Evolutionary conservation across 257 asterid genomes (phyloP).

Genomic region (Salvia miltiorrhiza): DNA sequence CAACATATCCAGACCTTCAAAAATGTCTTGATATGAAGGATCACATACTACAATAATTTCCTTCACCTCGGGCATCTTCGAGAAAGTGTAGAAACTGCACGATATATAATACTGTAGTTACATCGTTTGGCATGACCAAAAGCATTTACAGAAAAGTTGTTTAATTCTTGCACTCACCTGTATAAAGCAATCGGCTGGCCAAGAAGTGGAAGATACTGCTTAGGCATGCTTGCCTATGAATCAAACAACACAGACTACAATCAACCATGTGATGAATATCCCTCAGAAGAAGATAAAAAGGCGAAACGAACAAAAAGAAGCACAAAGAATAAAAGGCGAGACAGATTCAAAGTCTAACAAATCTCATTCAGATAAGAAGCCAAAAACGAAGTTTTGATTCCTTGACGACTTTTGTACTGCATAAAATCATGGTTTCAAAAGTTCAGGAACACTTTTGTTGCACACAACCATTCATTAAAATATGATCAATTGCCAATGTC

Average conservation of each 20-base stretch:
- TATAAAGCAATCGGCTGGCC: slow-evolving; percentile 95
- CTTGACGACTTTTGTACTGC: not conserved
- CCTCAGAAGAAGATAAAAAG: not conserved
- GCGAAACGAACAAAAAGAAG: not conserved
- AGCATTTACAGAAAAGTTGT: not conserved
- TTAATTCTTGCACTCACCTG: slow-evolving; percentile 49
- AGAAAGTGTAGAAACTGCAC: slow-evolving; percentile 89
- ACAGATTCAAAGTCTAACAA: slow-evolving; percentile 1
- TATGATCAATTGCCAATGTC: not conserved
- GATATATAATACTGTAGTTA: slow-evolving; percentile 21
- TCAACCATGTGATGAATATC: slow-evolving; percentile 7
- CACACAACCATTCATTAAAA: not conserved
- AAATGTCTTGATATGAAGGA: slow-evolving; percentile 93
- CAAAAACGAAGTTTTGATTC: not conserved
- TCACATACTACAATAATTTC: slow-evolving; percentile 96
- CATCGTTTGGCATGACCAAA: not conserved
- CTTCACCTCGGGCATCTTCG: slow-evolving; percentile 88
- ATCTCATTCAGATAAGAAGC: not conserved
- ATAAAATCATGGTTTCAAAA: not conserved
- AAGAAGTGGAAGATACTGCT: slow-evolving; percentile 98
- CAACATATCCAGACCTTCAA: slow-evolving; percentile 68
- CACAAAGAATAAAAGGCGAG: not conserved
- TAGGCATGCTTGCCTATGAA: slow-evolving; percentile 94
- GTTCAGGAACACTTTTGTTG: not conserved
- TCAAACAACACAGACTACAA: slow-evolving; percentile 39